Evolutionary conservation across 1,284 basidiomycete species (phyloP).

Genomic region (Ustilago sp.): DNA sequence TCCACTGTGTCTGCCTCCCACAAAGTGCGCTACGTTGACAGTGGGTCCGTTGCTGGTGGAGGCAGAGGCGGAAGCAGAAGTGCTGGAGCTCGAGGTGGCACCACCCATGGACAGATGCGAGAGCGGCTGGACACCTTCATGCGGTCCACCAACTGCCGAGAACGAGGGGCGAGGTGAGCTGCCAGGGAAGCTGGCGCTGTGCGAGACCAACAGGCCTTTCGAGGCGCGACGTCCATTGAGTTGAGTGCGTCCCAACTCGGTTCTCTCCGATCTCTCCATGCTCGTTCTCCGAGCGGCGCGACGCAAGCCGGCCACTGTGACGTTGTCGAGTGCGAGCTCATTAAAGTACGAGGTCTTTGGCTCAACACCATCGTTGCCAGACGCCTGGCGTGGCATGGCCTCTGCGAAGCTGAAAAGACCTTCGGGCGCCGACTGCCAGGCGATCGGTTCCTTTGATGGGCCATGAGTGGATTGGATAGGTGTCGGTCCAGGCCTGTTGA

Average conservation of each 20-base stretch:
- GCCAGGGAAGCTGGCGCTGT: constrained; percentile 53
- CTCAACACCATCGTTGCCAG: constrained; percentile 17
- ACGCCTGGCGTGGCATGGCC: constrained; percentile 39
- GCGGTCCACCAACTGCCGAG: constrained; percentile 35
- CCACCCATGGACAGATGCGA: constrained; percentile 29
- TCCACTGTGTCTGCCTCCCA: constrained; percentile 40
- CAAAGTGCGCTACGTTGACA: constrained; percentile 51
- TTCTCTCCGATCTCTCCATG: constrained; percentile 35
- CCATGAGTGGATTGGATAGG: constrained; percentile 44
- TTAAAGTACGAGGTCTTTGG: constrained; percentile 9
- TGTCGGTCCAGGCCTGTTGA: constrained; percentile 47
- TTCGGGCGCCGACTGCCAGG: constrained; percentile 56
- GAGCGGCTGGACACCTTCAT: constrained; percentile 38
- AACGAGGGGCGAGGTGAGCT: constrained; percentile 39
- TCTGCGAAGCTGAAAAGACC: constrained; percentile 36
- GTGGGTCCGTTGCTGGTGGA: constrained; percentile 44
- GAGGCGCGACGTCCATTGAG: constrained; percentile 22
- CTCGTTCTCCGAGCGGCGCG: constrained; percentile 57
- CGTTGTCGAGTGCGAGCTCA: constrained; percentile 36
- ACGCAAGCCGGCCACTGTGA: constrained; percentile 54
- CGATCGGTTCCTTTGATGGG: constrained; percentile 21
- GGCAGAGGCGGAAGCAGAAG: constrained; percentile 32
- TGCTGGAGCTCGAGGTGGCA: constrained; percentile 9
- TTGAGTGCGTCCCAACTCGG: constrained; percentile 20
- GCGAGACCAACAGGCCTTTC: constrained; percentile 25